These are phyloP conservation scores for Lachnellula arida DNA, from an alignment of 2,329 filamentous ascomycete genomes.

Conservation along the genomic window DNA sequence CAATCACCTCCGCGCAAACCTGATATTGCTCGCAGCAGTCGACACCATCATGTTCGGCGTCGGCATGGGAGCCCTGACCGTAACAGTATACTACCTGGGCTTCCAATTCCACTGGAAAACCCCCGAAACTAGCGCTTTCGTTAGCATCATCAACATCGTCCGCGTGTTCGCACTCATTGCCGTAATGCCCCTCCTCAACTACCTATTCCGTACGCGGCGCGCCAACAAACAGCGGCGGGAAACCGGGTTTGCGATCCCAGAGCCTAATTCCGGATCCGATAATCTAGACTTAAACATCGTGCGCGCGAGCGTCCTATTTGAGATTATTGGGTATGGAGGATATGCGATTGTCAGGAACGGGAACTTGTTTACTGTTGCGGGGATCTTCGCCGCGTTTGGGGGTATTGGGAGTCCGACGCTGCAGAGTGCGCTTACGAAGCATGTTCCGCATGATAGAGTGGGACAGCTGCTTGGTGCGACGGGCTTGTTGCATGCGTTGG, in stretches of 20 bases:
- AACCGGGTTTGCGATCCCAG: slow-evolving; percentile 52
- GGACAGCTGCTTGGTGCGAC: slow-evolving; percentile 86
- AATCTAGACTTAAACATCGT: slow-evolving; percentile 72
- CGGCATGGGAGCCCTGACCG: slow-evolving; percentile 73
- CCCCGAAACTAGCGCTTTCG: slow-evolving; percentile 72
- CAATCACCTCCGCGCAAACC: slow-evolving; percentile 64
- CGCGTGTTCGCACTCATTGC: slow-evolving; percentile 73
- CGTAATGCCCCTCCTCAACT: slow-evolving; percentile 71
- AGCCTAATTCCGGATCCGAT: slow-evolving; percentile 58
- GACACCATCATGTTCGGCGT: slow-evolving; percentile 81
- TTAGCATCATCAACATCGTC: slow-evolving; percentile 70
- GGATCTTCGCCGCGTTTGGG: slow-evolving; percentile 69
- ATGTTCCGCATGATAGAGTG: slow-evolving; percentile 75
- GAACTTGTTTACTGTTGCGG: slow-evolving; percentile 64
- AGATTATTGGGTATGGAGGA: slow-evolving; percentile 69
- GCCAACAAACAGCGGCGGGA: slow-evolving; percentile 39
- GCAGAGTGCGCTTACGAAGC: slow-evolving; percentile 82
- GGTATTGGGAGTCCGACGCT: slow-evolving; percentile 82
- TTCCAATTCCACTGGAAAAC: slow-evolving; percentile 79
- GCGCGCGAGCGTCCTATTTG: slow-evolving; percentile 68
- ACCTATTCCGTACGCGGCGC: slow-evolving; percentile 57
- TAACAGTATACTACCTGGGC: slow-evolving; percentile 79
- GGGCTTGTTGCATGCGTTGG: slow-evolving; percentile 78
- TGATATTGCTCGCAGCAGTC: slow-evolving; percentile 73
- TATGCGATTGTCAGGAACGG: slow-evolving; percentile 63